These are phyloP conservation scores for Penicillium sp. DNA, from an alignment of 2,329 filamentous ascomycete species.

Conservation along the genomic window DNA sequence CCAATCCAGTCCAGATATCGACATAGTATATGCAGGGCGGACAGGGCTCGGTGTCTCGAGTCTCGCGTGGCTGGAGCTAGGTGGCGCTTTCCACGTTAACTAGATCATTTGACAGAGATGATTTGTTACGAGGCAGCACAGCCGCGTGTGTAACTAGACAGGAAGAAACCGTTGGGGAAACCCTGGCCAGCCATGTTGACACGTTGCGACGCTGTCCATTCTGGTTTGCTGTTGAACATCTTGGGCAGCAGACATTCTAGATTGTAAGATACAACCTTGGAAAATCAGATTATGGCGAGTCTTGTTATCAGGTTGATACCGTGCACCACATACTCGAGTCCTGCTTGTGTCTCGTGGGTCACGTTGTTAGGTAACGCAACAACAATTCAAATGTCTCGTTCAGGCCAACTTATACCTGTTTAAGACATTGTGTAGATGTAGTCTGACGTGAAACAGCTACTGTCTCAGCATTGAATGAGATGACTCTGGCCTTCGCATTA, in stretches of 20 bases:
- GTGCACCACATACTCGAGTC: conserved; percentile 7
- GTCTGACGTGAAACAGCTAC: conserved; percentile 1
- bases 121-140: not conserved
- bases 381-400: not conserved
- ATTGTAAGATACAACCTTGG: not conserved
- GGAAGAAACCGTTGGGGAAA: not conserved
- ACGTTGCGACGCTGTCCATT: conserved; percentile 4
- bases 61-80: not conserved
- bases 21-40: not conserved
- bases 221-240: not conserved
- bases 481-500: not conserved
- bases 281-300: not conserved
- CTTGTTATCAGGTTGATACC: not conserved
- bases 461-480: not conserved
- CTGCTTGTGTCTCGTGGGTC: conserved; percentile 8
- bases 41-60: not conserved
- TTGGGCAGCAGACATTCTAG: not conserved
- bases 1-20: not conserved
- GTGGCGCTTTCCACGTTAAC: not conserved
- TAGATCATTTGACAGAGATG: not conserved
- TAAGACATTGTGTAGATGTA: conserved; percentile 4
- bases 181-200: not conserved
- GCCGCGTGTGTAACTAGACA: not conserved
- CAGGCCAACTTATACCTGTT: not conserved
- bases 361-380: conserved; percentile 7